Evolutionary conservation across 306 rosid species (phyloP).

Genomic region (Fragaria nilgerrensis): DNA sequence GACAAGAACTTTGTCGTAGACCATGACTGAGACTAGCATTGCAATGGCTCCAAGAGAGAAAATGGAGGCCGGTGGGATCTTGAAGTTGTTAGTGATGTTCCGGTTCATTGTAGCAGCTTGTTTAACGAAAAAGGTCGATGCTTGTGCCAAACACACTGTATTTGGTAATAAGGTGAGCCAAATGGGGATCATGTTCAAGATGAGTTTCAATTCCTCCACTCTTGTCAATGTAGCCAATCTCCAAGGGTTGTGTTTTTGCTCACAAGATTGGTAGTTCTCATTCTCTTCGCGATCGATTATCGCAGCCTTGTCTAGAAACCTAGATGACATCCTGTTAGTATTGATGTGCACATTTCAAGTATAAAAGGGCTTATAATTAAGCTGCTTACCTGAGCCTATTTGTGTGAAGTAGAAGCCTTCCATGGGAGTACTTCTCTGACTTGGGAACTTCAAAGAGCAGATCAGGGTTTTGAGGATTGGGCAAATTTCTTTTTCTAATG

Average conservation of each 20-base stretch:
- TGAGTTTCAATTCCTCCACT: constrained; percentile 83
- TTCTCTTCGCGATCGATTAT: constrained; percentile 15
- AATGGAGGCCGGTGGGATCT: constrained; percentile 70
- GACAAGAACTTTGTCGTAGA: constrained; percentile 70
- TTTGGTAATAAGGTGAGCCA: constrained; percentile 76
- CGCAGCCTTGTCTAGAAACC: constrained; percentile 93
- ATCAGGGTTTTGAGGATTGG: constrained; percentile 52
- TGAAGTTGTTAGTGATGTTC: constrained; percentile 36
- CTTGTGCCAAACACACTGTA: constrained; percentile 62
- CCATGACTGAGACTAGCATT: constrained; percentile 55
- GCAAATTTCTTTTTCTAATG: constrained; percentile 55
- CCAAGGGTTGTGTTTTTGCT: constrained; percentile 58
- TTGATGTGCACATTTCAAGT: not conserved
- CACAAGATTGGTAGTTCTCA: constrained; percentile 21
- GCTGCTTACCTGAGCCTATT: constrained; percentile 57
- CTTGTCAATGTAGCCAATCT: constrained; percentile 58
- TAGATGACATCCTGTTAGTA: constrained; percentile 14
- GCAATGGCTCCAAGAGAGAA: constrained; percentile 58
- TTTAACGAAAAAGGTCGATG: constrained; percentile 80
- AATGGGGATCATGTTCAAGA: constrained; percentile 78
- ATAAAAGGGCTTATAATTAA: no score
- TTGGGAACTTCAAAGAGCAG: constrained; percentile 54
- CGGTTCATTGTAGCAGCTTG: constrained; percentile 54
- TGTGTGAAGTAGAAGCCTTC: constrained; percentile 72
- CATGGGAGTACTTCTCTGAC: constrained; percentile 22